Evolutionary conservation across 1,284 basidiomycete species (phyloP), one percentile per base, ranked within the genome.

Genomic region (Calocybe gambosa): DNA sequence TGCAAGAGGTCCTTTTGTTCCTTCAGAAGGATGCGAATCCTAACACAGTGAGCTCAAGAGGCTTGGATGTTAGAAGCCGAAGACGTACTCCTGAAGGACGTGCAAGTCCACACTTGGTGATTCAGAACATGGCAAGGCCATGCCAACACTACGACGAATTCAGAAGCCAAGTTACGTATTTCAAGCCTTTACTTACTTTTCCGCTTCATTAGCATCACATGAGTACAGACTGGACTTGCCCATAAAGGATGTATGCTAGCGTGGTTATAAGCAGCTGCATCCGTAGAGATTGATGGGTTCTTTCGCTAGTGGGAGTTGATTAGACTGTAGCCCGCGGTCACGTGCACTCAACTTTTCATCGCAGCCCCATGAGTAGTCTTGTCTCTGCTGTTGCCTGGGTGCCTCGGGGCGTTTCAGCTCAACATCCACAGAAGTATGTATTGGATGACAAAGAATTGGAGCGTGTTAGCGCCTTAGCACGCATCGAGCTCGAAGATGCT

Each of bases 401-500:
- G 33, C 84, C 82, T 52, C 79, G 89, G 49, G 94, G 95, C 8
- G 78, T 82, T 19, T 74, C 93, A 15, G 73, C 76, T 1, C 77
- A 77, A 51, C 79, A 93, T 58, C 95, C 96, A 3, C 69, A 74
- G 60, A 93, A 89, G 70, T 98, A 98, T 65, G 77, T 89, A 46
- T 80, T 99, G 35, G 92, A 98, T 62, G 91, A 96, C 58, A 72
- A 78, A 39, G 95, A 99, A 67, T 75, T 99, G 28, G 83, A 89
- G 60, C 83, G 96, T 34, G 91, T 99, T 40, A 92, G 90, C 56
- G 77, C 85, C 41, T 78, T 99, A 39, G 92, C 93, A 19, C 78
- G 87, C 41, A 88, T 92, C 45, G 86, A 93, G 60, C 79, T 95
- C 39, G 88, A 93, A 55, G 90, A 93, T 73, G 91, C 91, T 12